Evolutionary conservation across 805 yeast species (phyloP), one percentile per base, ranked within the genome.

Genomic region (Tetrapisispora namnaoensis): DNA sequence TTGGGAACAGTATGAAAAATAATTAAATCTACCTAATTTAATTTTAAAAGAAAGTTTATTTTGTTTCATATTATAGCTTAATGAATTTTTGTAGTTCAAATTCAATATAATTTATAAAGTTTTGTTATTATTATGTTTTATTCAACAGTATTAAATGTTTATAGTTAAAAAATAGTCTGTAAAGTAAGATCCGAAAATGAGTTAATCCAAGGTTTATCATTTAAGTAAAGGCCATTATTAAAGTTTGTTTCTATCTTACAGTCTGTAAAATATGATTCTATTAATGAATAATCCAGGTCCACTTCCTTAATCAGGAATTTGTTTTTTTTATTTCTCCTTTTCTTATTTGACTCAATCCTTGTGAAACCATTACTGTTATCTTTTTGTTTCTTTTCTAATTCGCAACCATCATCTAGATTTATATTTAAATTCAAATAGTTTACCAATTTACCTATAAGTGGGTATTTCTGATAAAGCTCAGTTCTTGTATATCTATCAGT

Each of bases 1-100:
- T 78, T 93, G 99, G 99, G 97, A 88, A 63, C 73, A 77, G 58
- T 91, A 85, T 69, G 81, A 76, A 66, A 46, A 47, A 21, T 36
- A 14, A 32, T 32, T 4, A 32, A 3, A 11, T 32, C 11, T 32
- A 13, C 11, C 4, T 32, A 42, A 30, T 46, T 24, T 24, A 24
- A 14, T 13, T 17, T 40, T 27, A 27, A 24, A 7, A 16, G 8
- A 17, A 5, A 39, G 21, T 16, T 40, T n/a, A 27, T 27, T 40
- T 40, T 11, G 30, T 38, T 38, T 4, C 18, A 16, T 3, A 6
- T 18, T 24, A 21, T 40, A 14, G 14, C 34, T 39, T 39, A 24
- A 24, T 32, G 11, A 14, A 13, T 32, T 32, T 32, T 32, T 32
- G 35, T 32, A 32, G 4, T 36, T 36, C 7, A 14, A 13, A 36